phyloP scores from a whole-genome alignment of 228 moss, liverwort and hornwort species.

The Sphagnum fallax region DNA sequence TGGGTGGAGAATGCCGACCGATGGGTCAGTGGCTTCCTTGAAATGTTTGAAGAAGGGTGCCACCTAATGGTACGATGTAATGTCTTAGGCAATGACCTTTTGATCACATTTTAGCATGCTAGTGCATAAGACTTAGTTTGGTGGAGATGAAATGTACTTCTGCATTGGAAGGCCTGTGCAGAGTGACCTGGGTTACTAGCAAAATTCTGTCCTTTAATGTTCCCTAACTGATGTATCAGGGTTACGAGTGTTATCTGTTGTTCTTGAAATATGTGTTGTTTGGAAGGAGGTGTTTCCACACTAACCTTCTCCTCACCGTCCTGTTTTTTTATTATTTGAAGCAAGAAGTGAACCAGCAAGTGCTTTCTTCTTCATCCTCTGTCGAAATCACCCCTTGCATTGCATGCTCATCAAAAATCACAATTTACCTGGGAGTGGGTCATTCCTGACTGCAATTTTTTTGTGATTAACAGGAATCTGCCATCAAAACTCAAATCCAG shows the following conservation, averaged over 20 bases:
- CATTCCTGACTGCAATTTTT: neutral
- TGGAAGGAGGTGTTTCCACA: too few relatives aligned
- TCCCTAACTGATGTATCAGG: neutral
- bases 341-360: neutral
- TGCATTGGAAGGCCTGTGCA: neutral
- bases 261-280: too few relatives aligned
- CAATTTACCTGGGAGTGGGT: neutral
- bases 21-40: conserved; percentile 93
- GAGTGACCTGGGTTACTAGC: neutral
- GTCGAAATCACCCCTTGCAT: too few relatives aligned
- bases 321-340: neutral
- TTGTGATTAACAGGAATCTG: conserved; percentile 51
- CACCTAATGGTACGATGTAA: conserved; percentile 72
- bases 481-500: conserved; percentile 86
- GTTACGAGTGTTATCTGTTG: too few relatives aligned
- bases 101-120: conserved; percentile 8
- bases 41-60: conserved; percentile 98
- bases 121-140: conserved; percentile 11
- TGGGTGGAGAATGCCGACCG: conserved; percentile 99
- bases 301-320: neutral
- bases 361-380: too few relatives aligned
- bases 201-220: neutral
- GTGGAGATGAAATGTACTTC: conserved; percentile 28
- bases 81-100: neutral
- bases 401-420: too few relatives aligned